Base-by-base conservation (phyloP, 805 yeast species). In the Pichia californica region DNA sequence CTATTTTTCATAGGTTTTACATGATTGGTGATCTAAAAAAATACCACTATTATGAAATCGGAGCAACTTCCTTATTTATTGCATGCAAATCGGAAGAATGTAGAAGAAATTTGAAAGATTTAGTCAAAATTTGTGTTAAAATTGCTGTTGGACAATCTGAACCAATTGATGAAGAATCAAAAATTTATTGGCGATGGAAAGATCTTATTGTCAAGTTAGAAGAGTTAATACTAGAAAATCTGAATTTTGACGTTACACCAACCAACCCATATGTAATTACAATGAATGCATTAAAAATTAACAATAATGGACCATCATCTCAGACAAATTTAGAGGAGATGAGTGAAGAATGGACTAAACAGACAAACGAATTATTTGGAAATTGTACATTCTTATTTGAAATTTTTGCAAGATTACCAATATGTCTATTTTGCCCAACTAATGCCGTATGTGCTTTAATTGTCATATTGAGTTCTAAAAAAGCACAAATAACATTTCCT, bases 1-100 rank as follows among this genome's bases (percentile, higher is more conserved):
- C 61, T 14, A 70, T 64, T 46, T 61, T 76, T 41, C 81, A 76
- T 47, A 59, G 82, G 40, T 76, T 74, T 54, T 77, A 74, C 52
- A 68, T 71, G 69, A 58, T 75, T 23, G 57, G 61, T 41, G 68
- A 73, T 29, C 50, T 74, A 39, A 57, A 59, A 31, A 55, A 61
- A 34, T 61, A 61, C 47, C 80, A 74, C 46, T 68, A 69, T 40
- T 77, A 69, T 48, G 77, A 77, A 45, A 62, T 70, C 7, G 79
- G 71, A 0, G 77, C 76, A 2, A 68, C 78, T 3, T 58, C 73
- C 26, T 50, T 77, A 15, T 76, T 76, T 50, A 57, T 76, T 21
- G 79, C 79, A 4, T 66, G 76, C 42, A 76, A 76, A 47, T 67
- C 74, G 7, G 79, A 76, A 41, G 82, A 76, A 44, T 66, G 76